Evolutionary conservation across 768 basidiomycete species (phyloP), one percentile per base, ranked within the genome.

Genomic region (Russula foetens): DNA sequence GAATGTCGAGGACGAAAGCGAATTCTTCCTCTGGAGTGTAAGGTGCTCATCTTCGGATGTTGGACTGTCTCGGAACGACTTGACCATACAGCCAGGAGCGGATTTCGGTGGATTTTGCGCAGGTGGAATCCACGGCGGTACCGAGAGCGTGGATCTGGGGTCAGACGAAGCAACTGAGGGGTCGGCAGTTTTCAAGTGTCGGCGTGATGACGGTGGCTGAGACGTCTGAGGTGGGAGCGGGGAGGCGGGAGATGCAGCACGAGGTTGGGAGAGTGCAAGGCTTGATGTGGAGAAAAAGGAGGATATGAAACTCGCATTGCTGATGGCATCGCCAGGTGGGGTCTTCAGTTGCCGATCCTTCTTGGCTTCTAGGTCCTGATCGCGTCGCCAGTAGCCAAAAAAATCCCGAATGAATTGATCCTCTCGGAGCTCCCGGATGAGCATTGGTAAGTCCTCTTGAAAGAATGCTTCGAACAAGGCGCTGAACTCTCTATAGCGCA

Each of bases 351-450:
- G 59, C 65, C 28, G 69, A 58, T 54, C 69, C 58, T n/a, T 45
- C 67, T 79, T 83, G 62, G 76, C 75, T 28, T 76, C 76, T 21
- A 82, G 73, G 55, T 91, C 88, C 60, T 80, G 71, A 70, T 92
- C 90, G 41, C 84, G 74, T 62, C 84, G 76, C 90, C 90, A 92
- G 63, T 81, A 79, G 15, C 82, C 86, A 67, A 92, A 92, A 71
- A 92, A 92, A 69, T 91, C 85, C 3, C 82, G 82, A 52, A 89
- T 79, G 29, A 77, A 69, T 35, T 75, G 76, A 28, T 79, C 80
- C 19, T 74, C 74, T 41, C 87, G 77, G 56, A 92, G 77, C 58
- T 91, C 90, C 57, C 76, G 72, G 52, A 92, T 71, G 47, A 92
- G 76, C 0, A 78, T 76, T 17, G 90, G 90, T 50, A 87, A 77